These are phyloP conservation scores for Ceratobasidium papillatum DNA, from an alignment of 1,284 basidiomycete genomes.

Conservation along the genomic window DNA sequence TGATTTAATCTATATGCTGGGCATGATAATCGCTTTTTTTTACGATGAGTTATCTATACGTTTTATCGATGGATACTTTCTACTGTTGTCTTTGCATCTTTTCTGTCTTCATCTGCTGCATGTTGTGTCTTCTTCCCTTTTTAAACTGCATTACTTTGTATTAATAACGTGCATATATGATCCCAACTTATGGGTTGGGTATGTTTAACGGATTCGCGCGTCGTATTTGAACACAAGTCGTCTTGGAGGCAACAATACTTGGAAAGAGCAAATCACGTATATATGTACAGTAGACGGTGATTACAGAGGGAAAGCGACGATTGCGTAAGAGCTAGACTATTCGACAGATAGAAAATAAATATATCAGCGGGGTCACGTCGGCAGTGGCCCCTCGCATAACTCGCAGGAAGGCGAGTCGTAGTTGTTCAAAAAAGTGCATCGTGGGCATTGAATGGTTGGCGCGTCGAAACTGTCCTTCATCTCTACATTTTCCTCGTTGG, in stretches of 20 bases:
- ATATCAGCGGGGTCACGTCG: neutral
- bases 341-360: conserved; percentile 9
- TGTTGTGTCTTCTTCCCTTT: conserved; percentile 19
- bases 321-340: neutral
- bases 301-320: neutral
- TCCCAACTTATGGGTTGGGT: neutral
- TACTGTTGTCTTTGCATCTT: conserved; percentile 4
- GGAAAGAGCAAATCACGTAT: neutral
- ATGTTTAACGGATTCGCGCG: neutral
- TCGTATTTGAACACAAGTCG: neutral
- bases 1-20: conserved; percentile 27
- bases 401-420: conserved; percentile 45
- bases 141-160: conserved; percentile 36
- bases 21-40: conserved; percentile 6
- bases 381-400: conserved; percentile 46
- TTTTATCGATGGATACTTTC: conserved; percentile 8
- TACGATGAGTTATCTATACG: neutral
- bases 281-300: neutral
- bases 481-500: neutral
- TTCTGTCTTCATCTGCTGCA: conserved; percentile 4
- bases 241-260: neutral
- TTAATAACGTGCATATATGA: conserved; percentile 36
- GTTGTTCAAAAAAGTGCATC: conserved; percentile 49
- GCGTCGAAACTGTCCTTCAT: conserved; percentile 43
- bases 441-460: conserved; percentile 44